Percentiles rank a stretch among this genome's conserved stretches.
phyloP scores from a whole-genome alignment of 1,139 yeast genomes.

The Pichia terricola region DNA sequence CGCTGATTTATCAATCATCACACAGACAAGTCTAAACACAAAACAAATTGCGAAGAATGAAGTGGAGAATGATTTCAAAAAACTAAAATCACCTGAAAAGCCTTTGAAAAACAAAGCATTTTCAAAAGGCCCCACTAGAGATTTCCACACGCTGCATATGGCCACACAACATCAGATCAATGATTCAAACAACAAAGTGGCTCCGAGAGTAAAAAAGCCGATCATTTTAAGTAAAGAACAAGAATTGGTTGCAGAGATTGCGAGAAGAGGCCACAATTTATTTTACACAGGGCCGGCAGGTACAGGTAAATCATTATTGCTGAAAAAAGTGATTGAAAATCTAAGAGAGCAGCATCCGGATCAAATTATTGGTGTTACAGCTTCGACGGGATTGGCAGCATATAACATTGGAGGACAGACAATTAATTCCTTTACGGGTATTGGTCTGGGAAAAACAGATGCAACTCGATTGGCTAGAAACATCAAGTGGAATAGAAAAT shows the following conservation, averaged over 20 bases:
- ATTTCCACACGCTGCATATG: constrained; percentile 3
- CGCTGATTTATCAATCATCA: too few species aligned
- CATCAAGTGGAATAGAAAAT: constrained; percentile 45
- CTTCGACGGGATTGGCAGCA: constrained; percentile 90
- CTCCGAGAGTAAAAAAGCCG: constrained; percentile 23
- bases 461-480: constrained; percentile 39
- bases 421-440: constrained; percentile 77
- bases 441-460: constrained; percentile 59
- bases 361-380: constrained; percentile 68
- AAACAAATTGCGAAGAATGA: too few species aligned
- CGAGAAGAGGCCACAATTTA: constrained; percentile 49
- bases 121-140: neutral
- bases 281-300: constrained; percentile 96
- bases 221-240: constrained; percentile 61
- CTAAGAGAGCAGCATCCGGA: constrained; percentile 34
- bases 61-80: too few species aligned
- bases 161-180: constrained; percentile 4
- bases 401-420: constrained; percentile 87
- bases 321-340: constrained; percentile 59
- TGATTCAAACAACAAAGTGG: neutral
- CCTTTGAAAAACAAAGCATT: too few species aligned
- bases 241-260: constrained; percentile 52
- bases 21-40: too few species aligned
- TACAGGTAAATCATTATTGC: constrained; percentile 80
- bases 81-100: too few species aligned